A percentile compares a stretch with the other conserved stretches of the same genome.
phyloP scores from a whole-genome alignment of 306 rosid genomes.

The Vicia faba region DNA sequence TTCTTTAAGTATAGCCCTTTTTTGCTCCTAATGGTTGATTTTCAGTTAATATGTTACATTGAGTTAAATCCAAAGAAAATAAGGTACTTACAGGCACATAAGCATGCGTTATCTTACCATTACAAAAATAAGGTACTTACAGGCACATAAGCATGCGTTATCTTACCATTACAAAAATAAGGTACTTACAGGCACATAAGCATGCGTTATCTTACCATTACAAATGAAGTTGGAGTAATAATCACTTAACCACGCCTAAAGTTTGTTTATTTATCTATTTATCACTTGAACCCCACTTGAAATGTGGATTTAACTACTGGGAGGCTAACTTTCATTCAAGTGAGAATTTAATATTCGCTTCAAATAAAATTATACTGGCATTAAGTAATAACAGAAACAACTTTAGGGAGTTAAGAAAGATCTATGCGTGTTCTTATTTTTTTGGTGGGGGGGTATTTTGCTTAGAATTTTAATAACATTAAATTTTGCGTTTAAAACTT shows the following conservation, averaged over 20 bases:
- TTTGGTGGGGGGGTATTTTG: not conserved
- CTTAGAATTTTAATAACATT: conserved; percentile 8
- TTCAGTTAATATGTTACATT: conserved; percentile 12
- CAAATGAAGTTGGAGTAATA: not conserved
- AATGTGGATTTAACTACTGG: not conserved
- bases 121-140: not conserved
- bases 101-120: not conserved
- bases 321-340: conserved; percentile 5
- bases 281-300: not conserved
- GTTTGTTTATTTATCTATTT: not conserved
- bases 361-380: not conserved
- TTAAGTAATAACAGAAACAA: not conserved
- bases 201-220: not conserved
- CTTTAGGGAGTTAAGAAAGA: not conserved
- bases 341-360: not conserved
- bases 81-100: not conserved
- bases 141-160: not conserved
- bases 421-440: not conserved
- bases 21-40: not conserved
- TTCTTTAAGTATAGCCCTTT: conserved; percentile 14
- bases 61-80: conserved; percentile 11
- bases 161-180: conserved; percentile 1
- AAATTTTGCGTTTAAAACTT: conserved; percentile 44
- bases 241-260: not conserved
- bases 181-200: not conserved